phyloP scores from a whole-genome alignment of 345 rosid genomes.

The Syzygium grande region DNA sequence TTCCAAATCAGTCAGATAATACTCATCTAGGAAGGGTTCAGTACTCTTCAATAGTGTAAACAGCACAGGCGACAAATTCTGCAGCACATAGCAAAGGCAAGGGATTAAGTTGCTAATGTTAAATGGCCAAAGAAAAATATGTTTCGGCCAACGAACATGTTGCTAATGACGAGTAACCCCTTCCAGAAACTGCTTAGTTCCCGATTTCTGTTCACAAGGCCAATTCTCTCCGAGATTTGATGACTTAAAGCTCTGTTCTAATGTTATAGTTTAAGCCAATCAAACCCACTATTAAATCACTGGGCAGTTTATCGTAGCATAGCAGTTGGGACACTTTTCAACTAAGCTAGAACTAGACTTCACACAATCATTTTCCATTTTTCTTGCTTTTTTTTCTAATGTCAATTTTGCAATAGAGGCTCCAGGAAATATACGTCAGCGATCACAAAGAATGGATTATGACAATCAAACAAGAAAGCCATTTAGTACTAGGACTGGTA shows the following conservation, averaged over 20 bases:
- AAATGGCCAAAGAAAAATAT: not conserved
- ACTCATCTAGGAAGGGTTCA: conserved; percentile 50
- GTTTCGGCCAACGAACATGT: not conserved
- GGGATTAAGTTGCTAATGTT: not conserved
- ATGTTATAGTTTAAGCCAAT: not conserved
- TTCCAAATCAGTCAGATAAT: conserved; percentile 41
- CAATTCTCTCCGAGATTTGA: not conserved
- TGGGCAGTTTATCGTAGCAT: not conserved
- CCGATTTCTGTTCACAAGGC: not conserved
- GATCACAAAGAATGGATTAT: not conserved
- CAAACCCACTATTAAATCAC: not conserved
- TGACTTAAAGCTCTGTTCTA: not conserved
- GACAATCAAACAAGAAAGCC: not conserved
- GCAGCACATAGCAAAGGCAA: not conserved
- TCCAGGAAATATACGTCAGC: not conserved
- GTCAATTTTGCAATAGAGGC: not conserved
- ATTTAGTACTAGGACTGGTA: not conserved
- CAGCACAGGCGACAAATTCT: conserved; percentile 53
- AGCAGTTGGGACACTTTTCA: not conserved
- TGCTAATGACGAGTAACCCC: not conserved
- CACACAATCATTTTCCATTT: not conserved
- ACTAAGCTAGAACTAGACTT: not conserved
- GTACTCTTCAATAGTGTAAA: conserved; percentile 55
- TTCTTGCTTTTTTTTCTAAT: not conserved
- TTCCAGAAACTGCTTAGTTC: not conserved